Conservation (phyloP, 768 basidiomycete species). For the Kwoniella heveanensis region DNA sequence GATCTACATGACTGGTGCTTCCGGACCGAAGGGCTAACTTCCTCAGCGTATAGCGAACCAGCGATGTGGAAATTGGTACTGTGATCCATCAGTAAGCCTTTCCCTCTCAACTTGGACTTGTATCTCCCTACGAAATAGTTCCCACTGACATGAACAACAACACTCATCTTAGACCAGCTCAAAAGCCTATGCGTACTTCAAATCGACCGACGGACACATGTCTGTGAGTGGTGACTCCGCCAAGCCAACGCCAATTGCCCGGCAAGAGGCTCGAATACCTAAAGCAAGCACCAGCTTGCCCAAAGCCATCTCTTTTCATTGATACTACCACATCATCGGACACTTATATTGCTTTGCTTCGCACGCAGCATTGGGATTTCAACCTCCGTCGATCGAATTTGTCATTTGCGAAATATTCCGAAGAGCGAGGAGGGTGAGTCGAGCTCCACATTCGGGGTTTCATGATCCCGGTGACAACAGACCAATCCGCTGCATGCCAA, state of each 20-base stretch:
- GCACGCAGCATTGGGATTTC: constrained; percentile 71
- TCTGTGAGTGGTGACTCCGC: constrained; percentile 39
- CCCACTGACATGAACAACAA: too few species aligned
- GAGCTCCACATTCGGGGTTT: not conserved
- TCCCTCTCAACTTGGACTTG: too few species aligned
- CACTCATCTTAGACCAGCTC: constrained; percentile 35
- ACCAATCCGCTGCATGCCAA: too few species aligned
- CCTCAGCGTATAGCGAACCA: constrained; percentile 88
- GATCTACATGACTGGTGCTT: not conserved
- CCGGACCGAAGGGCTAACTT: constrained; percentile 9
- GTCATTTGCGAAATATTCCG: constrained; percentile 68
- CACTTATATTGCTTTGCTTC: too few species aligned
- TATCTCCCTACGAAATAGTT: too few species aligned
- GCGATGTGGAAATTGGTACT: constrained; percentile 93
- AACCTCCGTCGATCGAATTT: constrained; percentile 81
- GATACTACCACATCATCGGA: too few species aligned
- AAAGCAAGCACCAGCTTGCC: too few species aligned
- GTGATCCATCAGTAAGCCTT: constrained; percentile 63
- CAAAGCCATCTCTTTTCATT: too few species aligned
- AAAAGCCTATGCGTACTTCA: constrained; percentile 70
- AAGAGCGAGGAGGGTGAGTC: constrained; percentile 65
- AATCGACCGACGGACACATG: constrained; percentile 86
- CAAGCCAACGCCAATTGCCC: not conserved
- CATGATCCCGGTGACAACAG: too few species aligned
- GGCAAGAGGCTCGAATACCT: too few species aligned